These are phyloP conservation scores for Zygnema cylindricum DNA, from an alignment of 139 green algal genomes.

Conservation along the genomic window DNA sequence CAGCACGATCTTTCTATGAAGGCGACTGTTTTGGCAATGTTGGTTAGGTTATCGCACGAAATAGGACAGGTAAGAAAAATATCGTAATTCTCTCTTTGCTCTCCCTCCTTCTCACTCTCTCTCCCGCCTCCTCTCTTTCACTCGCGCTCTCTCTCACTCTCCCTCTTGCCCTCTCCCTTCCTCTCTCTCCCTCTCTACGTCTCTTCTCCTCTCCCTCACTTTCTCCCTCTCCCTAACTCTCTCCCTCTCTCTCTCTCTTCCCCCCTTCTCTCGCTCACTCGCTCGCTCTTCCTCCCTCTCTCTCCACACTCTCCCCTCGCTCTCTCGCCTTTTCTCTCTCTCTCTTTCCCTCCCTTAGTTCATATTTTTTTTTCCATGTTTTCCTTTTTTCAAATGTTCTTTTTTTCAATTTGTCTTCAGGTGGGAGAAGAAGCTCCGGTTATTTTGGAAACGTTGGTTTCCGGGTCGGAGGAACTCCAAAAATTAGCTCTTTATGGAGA, in stretches of 20 bases:
- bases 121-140: constrained; percentile 1
- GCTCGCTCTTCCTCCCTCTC: background rate
- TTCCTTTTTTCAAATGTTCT: too few species aligned
- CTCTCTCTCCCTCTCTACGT: background rate
- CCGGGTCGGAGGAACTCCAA: constrained; percentile 67
- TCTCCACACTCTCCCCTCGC: background rate
- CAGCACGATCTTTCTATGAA: background rate
- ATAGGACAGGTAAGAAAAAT: constrained; percentile 13
- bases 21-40: background rate
- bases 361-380: background rate
- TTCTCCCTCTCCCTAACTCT: background rate
- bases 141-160: background rate
- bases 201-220: background rate
- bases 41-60: constrained; percentile 74
- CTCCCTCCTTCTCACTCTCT: background rate
- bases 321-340: background rate
- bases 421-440: constrained; percentile 66
- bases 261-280: background rate
- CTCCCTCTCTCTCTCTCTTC: background rate
- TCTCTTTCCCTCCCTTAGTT: background rate
- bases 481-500: constrained; percentile 71
- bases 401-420: background rate
- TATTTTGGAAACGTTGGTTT: constrained; percentile 66
- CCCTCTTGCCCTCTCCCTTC: background rate
- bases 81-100: background rate